Base-by-base conservation (phyloP, 306 rosid genomes). In the Cicer arietinum region DNA sequence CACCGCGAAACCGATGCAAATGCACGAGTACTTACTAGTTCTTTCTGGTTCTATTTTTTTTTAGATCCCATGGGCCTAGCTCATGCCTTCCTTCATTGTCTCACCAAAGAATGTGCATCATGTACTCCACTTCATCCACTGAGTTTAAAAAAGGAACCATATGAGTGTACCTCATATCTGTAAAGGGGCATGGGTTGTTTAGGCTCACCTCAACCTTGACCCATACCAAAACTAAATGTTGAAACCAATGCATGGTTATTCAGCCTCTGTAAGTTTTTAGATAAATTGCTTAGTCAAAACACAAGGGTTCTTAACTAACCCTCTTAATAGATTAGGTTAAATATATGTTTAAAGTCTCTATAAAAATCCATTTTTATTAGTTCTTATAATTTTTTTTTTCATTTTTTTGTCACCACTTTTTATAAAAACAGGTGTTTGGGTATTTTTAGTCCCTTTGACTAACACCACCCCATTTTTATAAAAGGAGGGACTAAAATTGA, bases 191-290 rank as follows among this genome's bases (percentile, higher is more conserved):
- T 57, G 63, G 63, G 63, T 57, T 10, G 7, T 57, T 9, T 54
- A 54, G 61, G 61, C 37, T 57, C 63, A 57, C 40, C 22, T 7
- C 63, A 22, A 57, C 72, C 71, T 60, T 40, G 8, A 50, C 50
- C 51, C 51, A 8, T 20, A 71, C 17, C 42, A 77, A 50, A 47
- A 18, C 44, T 46, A 7, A 77, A 58, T 11, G 12, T 17, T 8
- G 44, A 69, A 44, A 77, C 46, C 14, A 12, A 14, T 44, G 56
- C 59, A 52, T 60, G 54, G 62, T 39, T 59, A 8, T 60, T 60
- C 65, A 50, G 46, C 63, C 54, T 47, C 70, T 46, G 6, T 3
- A 44, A 35, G 35, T 47, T 30, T 17, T 16, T 16, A 69, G 62
- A 37, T 57, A 57, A 57, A 58, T 57, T 35, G 62, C 20, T 54